Evolutionary conservation across 2,329 filamentous ascomycete species (phyloP).

Genomic region (Hypoxylon sp.): DNA sequence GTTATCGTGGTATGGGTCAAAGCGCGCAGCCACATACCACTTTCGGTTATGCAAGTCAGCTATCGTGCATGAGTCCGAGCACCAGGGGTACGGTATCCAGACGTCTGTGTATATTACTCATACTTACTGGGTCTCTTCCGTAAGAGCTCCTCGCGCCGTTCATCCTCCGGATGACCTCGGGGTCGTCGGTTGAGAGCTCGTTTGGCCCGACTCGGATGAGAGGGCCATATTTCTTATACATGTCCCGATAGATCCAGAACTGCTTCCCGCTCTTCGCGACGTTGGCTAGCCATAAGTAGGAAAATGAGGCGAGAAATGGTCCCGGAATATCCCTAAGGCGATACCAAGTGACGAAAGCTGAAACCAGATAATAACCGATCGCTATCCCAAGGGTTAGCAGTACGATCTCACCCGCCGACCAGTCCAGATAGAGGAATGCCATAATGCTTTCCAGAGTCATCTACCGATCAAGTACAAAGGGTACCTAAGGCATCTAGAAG

Average conservation of each 20-base stretch:
- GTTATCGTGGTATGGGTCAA: slow-evolving; percentile 54
- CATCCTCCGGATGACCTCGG: slow-evolving; percentile 49
- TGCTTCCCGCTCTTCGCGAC: slow-evolving; percentile 42
- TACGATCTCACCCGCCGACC: slow-evolving; percentile 5
- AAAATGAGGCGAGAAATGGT: slow-evolving; percentile 48
- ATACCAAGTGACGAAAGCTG: slow-evolving; percentile 41
- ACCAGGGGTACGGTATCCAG: too few relatives aligned
- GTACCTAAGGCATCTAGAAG: background rate
- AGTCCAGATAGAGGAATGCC: slow-evolving; percentile 14
- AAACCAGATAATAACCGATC: slow-evolving; percentile 26
- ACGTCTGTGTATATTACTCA: background rate
- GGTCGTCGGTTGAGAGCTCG: slow-evolving; percentile 51
- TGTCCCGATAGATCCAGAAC: slow-evolving; percentile 11
- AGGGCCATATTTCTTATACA: slow-evolving; percentile 38
- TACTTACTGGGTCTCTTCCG: slow-evolving; percentile 40
- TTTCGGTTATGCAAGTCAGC: background rate
- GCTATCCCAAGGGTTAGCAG: background rate
- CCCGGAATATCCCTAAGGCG: slow-evolving; percentile 52
- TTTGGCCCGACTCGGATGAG: slow-evolving; percentile 53
- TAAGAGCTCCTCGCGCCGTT: slow-evolving; percentile 45
- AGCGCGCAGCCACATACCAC: slow-evolving; percentile 24
- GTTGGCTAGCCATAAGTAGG: slow-evolving; percentile 47
- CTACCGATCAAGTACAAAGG: background rate
- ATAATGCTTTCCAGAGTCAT: slow-evolving; percentile 1
- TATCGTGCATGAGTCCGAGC: background rate